Conservation (phyloP, 306 rosid genomes). For the Trifolium repens region DNA sequence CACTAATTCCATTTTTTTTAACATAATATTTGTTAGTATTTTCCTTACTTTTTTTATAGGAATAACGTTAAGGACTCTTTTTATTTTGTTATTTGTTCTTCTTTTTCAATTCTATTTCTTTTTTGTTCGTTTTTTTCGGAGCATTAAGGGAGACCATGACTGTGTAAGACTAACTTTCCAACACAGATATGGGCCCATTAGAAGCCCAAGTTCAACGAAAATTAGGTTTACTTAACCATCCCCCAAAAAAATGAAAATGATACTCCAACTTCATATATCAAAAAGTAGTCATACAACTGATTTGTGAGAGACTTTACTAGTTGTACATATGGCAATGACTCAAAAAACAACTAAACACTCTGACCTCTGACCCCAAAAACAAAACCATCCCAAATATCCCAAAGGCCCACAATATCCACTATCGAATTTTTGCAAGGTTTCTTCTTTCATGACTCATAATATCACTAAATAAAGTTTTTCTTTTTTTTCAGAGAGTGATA, state of each 20-base stretch:
- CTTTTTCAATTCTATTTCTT: not conserved
- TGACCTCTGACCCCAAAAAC: conserved; percentile 24
- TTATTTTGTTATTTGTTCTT: not conserved
- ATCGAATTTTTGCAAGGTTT: not conserved
- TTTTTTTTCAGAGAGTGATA: conserved; percentile 39
- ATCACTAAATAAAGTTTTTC: conserved; percentile 27
- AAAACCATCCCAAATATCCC: not conserved
- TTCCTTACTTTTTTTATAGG: not conserved
- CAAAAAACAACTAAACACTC: conserved; percentile 35
- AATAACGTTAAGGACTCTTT: not conserved
- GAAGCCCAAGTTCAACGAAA: conserved; percentile 50
- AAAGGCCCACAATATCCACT: conserved; percentile 44
- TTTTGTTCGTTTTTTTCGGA: not conserved
- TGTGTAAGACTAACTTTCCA: conserved; percentile 40
- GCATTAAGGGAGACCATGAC: conserved; percentile 33
- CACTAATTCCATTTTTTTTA: no score
- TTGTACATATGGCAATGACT: conserved; percentile 49
- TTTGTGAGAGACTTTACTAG: conserved; percentile 33
- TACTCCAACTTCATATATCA: not conserved
- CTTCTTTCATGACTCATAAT: conserved; percentile 32
- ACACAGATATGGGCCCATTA: conserved; percentile 43
- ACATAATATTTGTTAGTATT: no score
- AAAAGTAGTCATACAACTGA: conserved; percentile 19
- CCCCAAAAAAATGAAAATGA: conserved; percentile 37
- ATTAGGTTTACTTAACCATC: conserved; percentile 46